A percentile compares a stretch with the other conserved stretches of the same genome.
Conservation (phyloP, 495 filamentous ascomycete genomes). For the Annulohypoxylon nitens region DNA sequence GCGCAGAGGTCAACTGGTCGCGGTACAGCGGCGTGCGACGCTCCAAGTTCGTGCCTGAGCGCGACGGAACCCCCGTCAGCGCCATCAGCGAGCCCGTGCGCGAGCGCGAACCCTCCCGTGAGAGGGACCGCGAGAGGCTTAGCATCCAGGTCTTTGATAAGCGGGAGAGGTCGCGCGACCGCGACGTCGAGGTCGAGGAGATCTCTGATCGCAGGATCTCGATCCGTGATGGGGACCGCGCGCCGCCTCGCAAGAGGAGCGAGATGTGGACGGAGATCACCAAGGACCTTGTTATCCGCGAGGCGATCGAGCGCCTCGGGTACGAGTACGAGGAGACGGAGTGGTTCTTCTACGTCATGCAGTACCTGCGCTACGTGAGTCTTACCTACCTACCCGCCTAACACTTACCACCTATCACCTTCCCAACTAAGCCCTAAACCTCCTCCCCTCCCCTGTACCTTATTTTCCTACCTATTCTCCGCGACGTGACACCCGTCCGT, state of each 20-base stretch:
- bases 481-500: background rate
- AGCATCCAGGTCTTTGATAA: slow-evolving; percentile 62
- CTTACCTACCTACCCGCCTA: background rate
- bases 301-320: slow-evolving; percentile 85
- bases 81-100: slow-evolving; percentile 38
- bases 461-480: background rate
- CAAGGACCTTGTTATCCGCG: slow-evolving; percentile 87
- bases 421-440: too few relatives aligned
- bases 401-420: too few relatives aligned
- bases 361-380: slow-evolving; percentile 89
- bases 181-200: slow-evolving; percentile 60
- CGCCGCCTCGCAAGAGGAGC: slow-evolving; percentile 62
- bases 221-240: slow-evolving; percentile 48
- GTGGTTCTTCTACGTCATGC: slow-evolving; percentile 90
- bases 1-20: slow-evolving; percentile 78
- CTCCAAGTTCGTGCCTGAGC: slow-evolving; percentile 72
- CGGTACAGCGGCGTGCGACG: slow-evolving; percentile 81
- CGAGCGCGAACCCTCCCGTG: slow-evolving; percentile 52
- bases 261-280: slow-evolving; percentile 98
- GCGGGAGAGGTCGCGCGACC: slow-evolving; percentile 51
- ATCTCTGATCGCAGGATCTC: slow-evolving; percentile 60
- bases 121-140: slow-evolving; percentile 50
- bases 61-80: slow-evolving; percentile 53
- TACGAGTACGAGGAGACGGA: slow-evolving; percentile 95
- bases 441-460: background rate